Conservation (phyloP, 2,329 filamentous ascomycete genomes). For the Venturia pyrina region DNA sequence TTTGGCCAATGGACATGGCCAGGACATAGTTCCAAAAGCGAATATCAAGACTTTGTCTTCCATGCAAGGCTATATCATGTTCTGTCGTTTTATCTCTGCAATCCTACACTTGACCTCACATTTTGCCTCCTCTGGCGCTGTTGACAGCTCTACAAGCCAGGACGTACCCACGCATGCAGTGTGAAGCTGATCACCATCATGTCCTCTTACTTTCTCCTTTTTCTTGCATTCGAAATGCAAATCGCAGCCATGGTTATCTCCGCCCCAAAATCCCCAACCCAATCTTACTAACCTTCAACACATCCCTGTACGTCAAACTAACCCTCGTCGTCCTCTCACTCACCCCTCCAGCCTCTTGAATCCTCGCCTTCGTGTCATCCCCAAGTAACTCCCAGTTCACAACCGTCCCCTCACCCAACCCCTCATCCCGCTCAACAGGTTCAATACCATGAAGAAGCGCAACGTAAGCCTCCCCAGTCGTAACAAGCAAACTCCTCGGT, state of each 20-base stretch:
- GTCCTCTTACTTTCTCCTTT: not conserved
- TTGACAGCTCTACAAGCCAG: too few species aligned
- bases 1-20: not conserved
- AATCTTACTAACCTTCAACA: slow-evolving; percentile 67
- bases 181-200: too few species aligned
- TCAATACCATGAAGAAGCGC: slow-evolving; percentile 67
- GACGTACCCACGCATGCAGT: too few species aligned
- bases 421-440: slow-evolving; percentile 52
- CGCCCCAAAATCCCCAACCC: slow-evolving; percentile 55
- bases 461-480: slow-evolving; percentile 57
- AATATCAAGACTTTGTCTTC: slow-evolving; percentile 5
- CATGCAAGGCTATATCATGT: not conserved
- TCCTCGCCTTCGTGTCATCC: slow-evolving; percentile 20
- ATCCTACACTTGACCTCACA: too few species aligned
- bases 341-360: slow-evolving; percentile 23
- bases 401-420: slow-evolving; percentile 47
- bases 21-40: slow-evolving; percentile 5
- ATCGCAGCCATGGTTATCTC: slow-evolving; percentile 10
- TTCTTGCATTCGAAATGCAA: not conserved
- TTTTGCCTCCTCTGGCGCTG: too few species aligned
- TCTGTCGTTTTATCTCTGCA: not conserved
- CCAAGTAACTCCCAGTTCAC: slow-evolving; percentile 63
- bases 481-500: slow-evolving; percentile 68
- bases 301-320: slow-evolving; percentile 78
- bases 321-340: slow-evolving; percentile 52